A percentile compares a stretch with the other conserved stretches of the same genome.
phyloP scores from a whole-genome alignment of 768 basidiomycete genomes.

The Hypholoma sublateritium region DNA sequence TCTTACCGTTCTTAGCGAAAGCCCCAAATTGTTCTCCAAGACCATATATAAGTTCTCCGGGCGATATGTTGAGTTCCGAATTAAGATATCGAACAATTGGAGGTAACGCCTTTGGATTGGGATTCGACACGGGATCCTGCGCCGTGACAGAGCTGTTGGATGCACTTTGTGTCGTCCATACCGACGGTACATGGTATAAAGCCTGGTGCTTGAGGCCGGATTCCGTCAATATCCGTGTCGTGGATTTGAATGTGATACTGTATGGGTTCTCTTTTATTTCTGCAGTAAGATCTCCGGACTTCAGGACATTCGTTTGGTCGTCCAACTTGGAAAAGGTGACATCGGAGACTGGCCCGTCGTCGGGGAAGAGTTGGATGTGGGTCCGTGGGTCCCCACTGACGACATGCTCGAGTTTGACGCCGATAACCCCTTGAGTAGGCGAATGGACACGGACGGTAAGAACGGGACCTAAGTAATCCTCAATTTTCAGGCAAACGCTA shows the following conservation, averaged over 20 bases:
- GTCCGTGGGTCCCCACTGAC: conserved; percentile 41
- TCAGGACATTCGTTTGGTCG: conserved; percentile 30
- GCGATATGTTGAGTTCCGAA: conserved; percentile 63
- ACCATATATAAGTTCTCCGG: conserved; percentile 73
- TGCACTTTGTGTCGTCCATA: conserved; percentile 50
- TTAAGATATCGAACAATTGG: conserved; percentile 47
- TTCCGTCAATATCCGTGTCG: conserved; percentile 42
- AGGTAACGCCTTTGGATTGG: conserved; percentile 41
- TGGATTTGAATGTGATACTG: conserved; percentile 60
- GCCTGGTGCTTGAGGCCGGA: conserved; percentile 57
- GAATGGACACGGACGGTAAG: conserved; percentile 51
- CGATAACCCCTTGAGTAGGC: conserved; percentile 54
- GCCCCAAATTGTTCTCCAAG: conserved; percentile 76
- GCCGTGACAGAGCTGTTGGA: conserved; percentile 57
- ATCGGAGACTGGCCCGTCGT: conserved; percentile 48
- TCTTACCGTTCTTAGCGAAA: conserved; percentile 72
- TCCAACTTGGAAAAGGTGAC: conserved; percentile 32
- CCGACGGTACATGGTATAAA: conserved; percentile 53
- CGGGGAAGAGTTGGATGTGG: conserved; percentile 61
- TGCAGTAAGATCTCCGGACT: conserved; percentile 50
- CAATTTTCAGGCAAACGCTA: not conserved
- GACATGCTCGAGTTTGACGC: conserved; percentile 58
- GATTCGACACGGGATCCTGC: conserved; percentile 59
- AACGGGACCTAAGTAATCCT: conserved; percentile 40
- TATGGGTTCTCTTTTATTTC: conserved; percentile 61